phyloP scores from a whole-genome alignment of 2,329 filamentous ascomycete genomes.

The Diaporthe sp. region DNA sequence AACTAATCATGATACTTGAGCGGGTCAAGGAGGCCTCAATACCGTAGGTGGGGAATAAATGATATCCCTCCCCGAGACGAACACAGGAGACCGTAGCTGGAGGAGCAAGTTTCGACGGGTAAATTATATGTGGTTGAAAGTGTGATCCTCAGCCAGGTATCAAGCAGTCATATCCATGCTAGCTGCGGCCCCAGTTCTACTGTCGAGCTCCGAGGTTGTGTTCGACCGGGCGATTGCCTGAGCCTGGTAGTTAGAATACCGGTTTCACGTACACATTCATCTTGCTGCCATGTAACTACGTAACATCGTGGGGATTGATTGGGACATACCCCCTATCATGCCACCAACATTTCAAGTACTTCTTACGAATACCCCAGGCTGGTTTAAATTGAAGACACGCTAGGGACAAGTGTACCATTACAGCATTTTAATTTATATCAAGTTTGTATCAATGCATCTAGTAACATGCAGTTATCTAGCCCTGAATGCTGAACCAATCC shows the following conservation, averaged over 20 bases:
- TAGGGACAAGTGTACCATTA: not conserved
- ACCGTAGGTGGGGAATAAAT: not conserved
- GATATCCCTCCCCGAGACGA: not conserved
- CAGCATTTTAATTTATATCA: not conserved
- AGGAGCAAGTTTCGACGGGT: no score
- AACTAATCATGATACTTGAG: not conserved
- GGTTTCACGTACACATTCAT: not conserved
- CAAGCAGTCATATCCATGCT: not conserved
- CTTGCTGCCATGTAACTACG: not conserved
- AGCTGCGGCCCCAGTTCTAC: no score
- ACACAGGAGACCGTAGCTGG: not conserved
- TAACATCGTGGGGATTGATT: not conserved
- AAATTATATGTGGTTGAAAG: not conserved
- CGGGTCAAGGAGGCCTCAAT: conserved; percentile 1
- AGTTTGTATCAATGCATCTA: not conserved
- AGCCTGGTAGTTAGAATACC: not conserved
- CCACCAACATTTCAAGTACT: not conserved
- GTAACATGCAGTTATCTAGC: conserved; percentile 15
- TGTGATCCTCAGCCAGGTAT: not conserved
- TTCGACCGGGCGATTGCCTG: not conserved
- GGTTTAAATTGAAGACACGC: not conserved
- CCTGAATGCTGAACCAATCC: not conserved
- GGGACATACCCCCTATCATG: not conserved
- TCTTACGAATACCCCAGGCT: not conserved
- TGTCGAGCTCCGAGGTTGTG: not conserved